Base-by-base conservation (phyloP, 1,284 basidiomycete species). In the Macrocystidia cucumis region DNA sequence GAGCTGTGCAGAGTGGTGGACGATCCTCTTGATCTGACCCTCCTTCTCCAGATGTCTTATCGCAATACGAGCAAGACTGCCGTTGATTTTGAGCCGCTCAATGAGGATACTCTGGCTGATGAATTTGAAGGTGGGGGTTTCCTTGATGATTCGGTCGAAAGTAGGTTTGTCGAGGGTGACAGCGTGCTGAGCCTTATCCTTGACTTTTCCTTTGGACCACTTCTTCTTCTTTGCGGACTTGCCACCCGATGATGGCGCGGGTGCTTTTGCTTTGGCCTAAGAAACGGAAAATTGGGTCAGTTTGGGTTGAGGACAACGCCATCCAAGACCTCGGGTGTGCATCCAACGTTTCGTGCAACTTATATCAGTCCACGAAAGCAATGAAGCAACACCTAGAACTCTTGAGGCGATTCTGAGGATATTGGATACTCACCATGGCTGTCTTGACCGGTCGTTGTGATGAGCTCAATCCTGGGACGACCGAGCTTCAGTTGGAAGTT, bases 131-230 rank as follows among this genome's bases (percentile, higher is more conserved):
- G 93, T 95, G 32, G 96, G 96, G 65, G 95, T 92, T 68, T 99
- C 96, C 81, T 98, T 98, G 56, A 97, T 65, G 74, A 97, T 92
- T 59, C 90, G 89, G 75, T 97, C 93, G 76, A 74, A 96, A 45
- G 74, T 82, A 37, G 74, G 48, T 74, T 95, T 91, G 76, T 96
- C 91, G 57, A 96, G 82, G 52, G 83, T 72, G 63, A 98, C 93
- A 56, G 88, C 79, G 75, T 95, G 91, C 59, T 85, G 82, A 56
- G 89, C 91, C 83, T 97, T 97, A 73, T 97, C 92, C 84, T 97
- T 97, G 63, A 97, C 92, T 72, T 96, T 96, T 65, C 93, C 93
- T 79, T 98, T 98, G 51, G 92, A 97, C 93, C 93, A 98, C 80
- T 98, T 98, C 86, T 98, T 98, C 80, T 98, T 98, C 79, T 97